These are phyloP conservation scores for Climacium dendroides DNA, from an alignment of 225 moss, liverwort and hornwort species.

Conservation along the genomic window DNA sequence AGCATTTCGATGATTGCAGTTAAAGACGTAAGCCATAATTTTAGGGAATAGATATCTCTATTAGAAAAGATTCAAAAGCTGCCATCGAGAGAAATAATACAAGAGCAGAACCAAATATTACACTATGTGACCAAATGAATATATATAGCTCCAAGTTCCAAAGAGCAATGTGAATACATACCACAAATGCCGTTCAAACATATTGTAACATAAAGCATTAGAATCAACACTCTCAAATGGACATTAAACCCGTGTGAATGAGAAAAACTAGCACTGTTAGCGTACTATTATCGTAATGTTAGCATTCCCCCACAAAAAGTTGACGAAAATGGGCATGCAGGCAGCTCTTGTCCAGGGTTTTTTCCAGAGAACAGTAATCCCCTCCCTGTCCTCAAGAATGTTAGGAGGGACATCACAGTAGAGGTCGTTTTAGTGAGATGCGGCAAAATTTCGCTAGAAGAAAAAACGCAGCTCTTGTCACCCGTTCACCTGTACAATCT, in stretches of 20 bases:
- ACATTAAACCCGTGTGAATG: neutral
- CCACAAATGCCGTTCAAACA: neutral
- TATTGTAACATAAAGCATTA: neutral
- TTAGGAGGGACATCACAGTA: neutral
- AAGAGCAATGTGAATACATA: neutral
- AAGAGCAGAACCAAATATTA: neutral
- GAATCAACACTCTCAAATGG: neutral
- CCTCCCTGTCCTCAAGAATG: neutral
- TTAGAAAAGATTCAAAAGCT: neutral
- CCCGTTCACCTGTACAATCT: neutral
- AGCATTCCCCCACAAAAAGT: neutral
- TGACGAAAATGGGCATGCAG: neutral
- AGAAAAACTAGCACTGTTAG: neutral
- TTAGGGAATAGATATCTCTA: neutral
- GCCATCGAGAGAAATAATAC: neutral
- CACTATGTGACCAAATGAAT: neutral
- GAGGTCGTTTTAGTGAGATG: neutral
- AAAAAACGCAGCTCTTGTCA: neutral
- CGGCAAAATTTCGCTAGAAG: too few species aligned
- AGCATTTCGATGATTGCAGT: neutral
- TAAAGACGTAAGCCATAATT: neutral
- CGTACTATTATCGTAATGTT: neutral
- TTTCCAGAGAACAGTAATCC: neutral
- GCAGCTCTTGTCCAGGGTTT: neutral
- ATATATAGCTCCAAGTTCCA: neutral